Conservation (phyloP, 2,329 filamentous ascomycete genomes). For the Penicillium olsonii region DNA sequence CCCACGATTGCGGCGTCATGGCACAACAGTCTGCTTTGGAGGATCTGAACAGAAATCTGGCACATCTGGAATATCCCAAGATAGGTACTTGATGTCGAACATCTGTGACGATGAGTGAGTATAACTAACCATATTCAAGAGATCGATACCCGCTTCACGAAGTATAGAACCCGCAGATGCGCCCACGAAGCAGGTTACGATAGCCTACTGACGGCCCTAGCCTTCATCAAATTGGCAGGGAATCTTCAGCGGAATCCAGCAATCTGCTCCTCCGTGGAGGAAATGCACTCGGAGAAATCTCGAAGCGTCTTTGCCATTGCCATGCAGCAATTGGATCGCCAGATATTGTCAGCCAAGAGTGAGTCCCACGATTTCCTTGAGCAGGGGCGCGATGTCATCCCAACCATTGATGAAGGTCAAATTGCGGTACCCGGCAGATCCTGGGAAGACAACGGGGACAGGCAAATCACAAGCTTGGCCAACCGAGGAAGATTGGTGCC, state of each 20-base stretch:
- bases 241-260: slow-evolving; percentile 42
- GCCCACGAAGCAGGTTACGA: slow-evolving; percentile 65
- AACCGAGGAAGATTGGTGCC: slow-evolving; percentile 52
- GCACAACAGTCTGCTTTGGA: slow-evolving; percentile 46
- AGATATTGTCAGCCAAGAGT: not conserved
- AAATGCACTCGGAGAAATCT: not conserved
- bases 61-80: slow-evolving; percentile 26
- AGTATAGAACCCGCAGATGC: slow-evolving; percentile 29
- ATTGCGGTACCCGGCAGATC: not conserved
- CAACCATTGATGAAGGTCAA: not conserved
- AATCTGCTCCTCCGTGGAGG: not conserved
- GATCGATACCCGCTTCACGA: slow-evolving; percentile 32
- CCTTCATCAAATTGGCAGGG: slow-evolving; percentile 58
- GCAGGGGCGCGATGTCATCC: not conserved
- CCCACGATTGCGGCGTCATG: slow-evolving; percentile 55
- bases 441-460: slow-evolving; percentile 5
- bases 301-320: not conserved
- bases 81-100: slow-evolving; percentile 29
- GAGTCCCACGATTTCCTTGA: slow-evolving; percentile 10
- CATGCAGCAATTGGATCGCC: not conserved
- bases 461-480: slow-evolving; percentile 25
- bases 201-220: slow-evolving; percentile 60
- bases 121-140: slow-evolving; percentile 27
- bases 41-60: slow-evolving; percentile 30
- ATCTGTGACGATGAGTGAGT: not conserved